Percentiles rank a stretch among this genome's conserved stretches.
Evolutionary conservation across 345 rosid species (phyloP).

Genomic region (Pistacia integerrima): DNA sequence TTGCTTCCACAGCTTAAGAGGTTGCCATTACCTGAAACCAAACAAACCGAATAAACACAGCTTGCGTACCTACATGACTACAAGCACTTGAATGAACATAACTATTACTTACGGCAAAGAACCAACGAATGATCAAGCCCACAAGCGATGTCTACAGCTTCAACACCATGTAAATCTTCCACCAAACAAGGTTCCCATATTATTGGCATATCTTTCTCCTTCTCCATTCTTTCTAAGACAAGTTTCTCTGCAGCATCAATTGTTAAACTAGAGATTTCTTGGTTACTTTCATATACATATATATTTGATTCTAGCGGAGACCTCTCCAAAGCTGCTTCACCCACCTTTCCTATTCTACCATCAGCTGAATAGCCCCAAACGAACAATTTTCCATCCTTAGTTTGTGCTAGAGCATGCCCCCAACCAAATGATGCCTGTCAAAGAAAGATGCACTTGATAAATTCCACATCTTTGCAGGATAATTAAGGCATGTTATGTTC

Average conservation of each 20-base stretch:
- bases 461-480: constrained; percentile 6
- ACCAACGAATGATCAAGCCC: constrained; percentile 91
- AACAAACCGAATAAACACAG: constrained; percentile 12
- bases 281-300: constrained; percentile 18
- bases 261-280: constrained; percentile 21
- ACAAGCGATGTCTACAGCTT: constrained; percentile 69
- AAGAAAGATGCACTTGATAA: constrained; percentile 18
- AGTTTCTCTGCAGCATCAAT: constrained; percentile 59
- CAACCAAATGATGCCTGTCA: constrained; percentile 89
- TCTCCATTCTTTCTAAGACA: constrained; percentile 71
- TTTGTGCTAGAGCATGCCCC: constrained; percentile 85
- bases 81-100: not conserved
- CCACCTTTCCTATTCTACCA: constrained; percentile 75
- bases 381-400: constrained; percentile 70
- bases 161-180: constrained; percentile 51
- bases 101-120: constrained; percentile 58
- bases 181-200: constrained; percentile 77
- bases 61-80: constrained; percentile 1
- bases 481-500: not conserved
- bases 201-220: constrained; percentile 82
- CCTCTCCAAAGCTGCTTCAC: constrained; percentile 39
- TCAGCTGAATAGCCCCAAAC: constrained; percentile 97
- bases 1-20: constrained; percentile 83
- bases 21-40: constrained; percentile 60
- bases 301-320: constrained; percentile 58